phyloP scores from a whole-genome alignment of 106 monocot species.

The Acorus calamus region DNA sequence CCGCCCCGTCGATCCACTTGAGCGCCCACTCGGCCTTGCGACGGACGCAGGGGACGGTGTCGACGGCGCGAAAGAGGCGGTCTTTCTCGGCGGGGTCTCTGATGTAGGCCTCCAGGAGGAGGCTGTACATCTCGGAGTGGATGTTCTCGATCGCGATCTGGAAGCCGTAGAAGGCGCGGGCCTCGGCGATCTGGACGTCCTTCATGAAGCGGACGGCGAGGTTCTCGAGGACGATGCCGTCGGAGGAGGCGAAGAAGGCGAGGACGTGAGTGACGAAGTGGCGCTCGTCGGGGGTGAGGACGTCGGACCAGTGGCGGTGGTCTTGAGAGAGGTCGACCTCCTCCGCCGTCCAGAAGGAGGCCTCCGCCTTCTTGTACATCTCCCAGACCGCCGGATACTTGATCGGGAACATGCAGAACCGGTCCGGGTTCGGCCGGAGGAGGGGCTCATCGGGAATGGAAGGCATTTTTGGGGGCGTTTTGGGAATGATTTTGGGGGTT shows the following conservation, averaged over 20 bases:
- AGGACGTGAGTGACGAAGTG: conserved; percentile 89
- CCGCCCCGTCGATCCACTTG: conserved; percentile 20
- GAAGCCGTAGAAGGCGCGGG: conserved; percentile 45
- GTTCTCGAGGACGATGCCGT: conserved; percentile 65
- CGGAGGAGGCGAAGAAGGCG: conserved; percentile 89
- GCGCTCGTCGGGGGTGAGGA: conserved; percentile 62
- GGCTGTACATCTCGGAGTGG: conserved; percentile 43
- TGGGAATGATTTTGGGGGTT: not conserved
- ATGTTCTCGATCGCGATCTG: conserved; percentile 83
- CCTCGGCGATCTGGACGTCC: conserved; percentile 39
- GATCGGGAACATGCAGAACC: conserved; percentile 97
- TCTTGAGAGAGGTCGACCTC: conserved; percentile 83
- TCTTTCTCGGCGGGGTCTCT: conserved; percentile 15
- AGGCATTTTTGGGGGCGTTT: conserved; percentile 11
- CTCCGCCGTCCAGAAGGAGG: conserved; percentile 95
- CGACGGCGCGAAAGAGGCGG: conserved; percentile 26
- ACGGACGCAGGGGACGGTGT: conserved; percentile 19
- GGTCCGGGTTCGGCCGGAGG: conserved; percentile 49
- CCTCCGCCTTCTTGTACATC: conserved; percentile 93
- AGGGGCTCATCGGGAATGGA: conserved; percentile 48
- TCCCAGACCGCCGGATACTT: conserved; percentile 77
- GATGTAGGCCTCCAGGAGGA: conserved; percentile 31
- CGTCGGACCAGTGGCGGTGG: conserved; percentile 44
- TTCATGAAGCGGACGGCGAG: conserved; percentile 41
- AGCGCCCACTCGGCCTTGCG: conserved; percentile 30